Evolutionary conservation across 352 stramenopile genomes (phyloP).

Genomic region (Phytophthora melonis): DNA sequence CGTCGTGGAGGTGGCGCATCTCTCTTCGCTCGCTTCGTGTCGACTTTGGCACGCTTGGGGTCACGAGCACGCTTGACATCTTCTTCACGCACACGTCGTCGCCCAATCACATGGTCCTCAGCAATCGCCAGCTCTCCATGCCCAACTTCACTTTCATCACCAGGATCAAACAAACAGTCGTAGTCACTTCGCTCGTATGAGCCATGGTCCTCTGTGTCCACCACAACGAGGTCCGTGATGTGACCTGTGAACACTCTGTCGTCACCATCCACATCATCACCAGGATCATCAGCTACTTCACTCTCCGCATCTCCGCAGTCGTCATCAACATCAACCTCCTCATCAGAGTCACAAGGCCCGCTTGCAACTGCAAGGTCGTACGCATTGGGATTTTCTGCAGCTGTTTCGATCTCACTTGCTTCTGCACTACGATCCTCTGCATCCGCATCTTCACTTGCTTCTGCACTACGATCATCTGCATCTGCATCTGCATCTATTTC

Average conservation of each 20-base stretch:
- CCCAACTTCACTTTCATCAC: background rate
- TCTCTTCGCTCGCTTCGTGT: background rate
- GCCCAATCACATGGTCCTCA: background rate
- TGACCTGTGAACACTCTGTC: background rate
- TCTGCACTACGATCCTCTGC: background rate
- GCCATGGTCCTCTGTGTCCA: background rate
- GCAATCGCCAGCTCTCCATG: background rate
- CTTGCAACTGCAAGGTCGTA: background rate
- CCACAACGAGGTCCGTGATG: conserved; percentile 5
- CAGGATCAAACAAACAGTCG: conserved; percentile 11
- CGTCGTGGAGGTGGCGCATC: background rate
- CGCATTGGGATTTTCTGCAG: too few relatives aligned
- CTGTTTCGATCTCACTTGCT: background rate
- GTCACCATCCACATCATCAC: background rate
- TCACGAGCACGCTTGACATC: background rate
- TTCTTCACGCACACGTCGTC: background rate
- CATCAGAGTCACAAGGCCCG: background rate
- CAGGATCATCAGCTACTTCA: background rate
- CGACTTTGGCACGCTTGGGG: conserved; percentile 2
- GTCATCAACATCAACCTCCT: background rate
- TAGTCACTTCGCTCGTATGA: background rate
- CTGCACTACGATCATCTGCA: too few relatives aligned
- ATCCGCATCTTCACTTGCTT: background rate
- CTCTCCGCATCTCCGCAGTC: background rate
- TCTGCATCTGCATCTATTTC: background rate